Conservation (phyloP, 2,329 filamentous ascomycete species). For the Trichoderma brevicompactum region DNA sequence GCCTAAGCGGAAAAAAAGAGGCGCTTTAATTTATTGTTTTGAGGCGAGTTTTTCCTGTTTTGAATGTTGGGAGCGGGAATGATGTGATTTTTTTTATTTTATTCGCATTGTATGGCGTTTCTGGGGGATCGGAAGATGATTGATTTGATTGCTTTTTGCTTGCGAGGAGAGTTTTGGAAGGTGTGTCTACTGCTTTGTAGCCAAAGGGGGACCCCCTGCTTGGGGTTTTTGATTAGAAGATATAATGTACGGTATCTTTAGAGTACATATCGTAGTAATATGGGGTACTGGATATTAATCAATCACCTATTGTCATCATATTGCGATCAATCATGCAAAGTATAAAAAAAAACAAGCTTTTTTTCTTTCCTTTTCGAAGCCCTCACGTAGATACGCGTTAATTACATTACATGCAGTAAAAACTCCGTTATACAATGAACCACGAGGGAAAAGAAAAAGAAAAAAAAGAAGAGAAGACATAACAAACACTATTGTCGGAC, state of each 20-base stretch:
- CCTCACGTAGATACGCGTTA: background rate
- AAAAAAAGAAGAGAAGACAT: background rate
- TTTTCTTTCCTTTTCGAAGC: background rate
- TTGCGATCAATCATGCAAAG: background rate
- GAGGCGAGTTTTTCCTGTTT: background rate
- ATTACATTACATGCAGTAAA: conserved; percentile 20
- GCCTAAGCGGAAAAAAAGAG: background rate
- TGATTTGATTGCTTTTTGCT: background rate
- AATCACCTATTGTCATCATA: background rate
- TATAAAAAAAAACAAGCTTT: too few species aligned
- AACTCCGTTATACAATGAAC: conserved; percentile 12
- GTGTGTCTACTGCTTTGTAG: background rate
- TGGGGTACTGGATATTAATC: background rate
- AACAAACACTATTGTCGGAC: background rate
- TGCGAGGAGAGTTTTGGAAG: too few species aligned
- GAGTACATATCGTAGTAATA: conserved; percentile 5
- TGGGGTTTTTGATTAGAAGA: conserved; percentile 5
- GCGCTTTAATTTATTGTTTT: background rate
- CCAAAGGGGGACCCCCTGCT: background rate
- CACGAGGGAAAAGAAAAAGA: background rate
- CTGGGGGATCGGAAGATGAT: background rate
- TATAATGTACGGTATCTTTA: background rate
- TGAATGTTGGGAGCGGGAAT: background rate
- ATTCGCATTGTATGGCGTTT: conserved; percentile 45
- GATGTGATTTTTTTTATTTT: background rate